Evolutionary conservation across 768 basidiomycete species (phyloP).

Genomic region (Pholiota molesta): DNA sequence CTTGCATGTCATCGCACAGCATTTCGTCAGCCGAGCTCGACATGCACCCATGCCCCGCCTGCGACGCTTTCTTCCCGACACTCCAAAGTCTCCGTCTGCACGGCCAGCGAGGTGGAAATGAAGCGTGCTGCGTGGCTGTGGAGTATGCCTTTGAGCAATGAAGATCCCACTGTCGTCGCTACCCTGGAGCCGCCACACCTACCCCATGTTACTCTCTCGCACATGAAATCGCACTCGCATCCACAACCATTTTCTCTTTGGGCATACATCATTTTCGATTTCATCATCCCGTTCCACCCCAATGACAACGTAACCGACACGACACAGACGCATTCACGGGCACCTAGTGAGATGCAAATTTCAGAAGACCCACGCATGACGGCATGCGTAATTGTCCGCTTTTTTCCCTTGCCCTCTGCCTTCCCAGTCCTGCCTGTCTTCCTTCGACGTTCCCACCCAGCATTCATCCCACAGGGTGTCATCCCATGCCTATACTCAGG

Average conservation of each 20-base stretch:
- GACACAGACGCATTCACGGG: neutral
- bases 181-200: neutral
- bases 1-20: slow-evolving; percentile 26
- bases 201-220: neutral
- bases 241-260: neutral
- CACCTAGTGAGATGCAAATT: neutral
- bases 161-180: neutral
- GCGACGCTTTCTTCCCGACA: slow-evolving; percentile 67
- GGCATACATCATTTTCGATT: neutral
- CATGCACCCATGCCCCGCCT: slow-evolving; percentile 73
- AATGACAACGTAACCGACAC: neutral
- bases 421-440: neutral
- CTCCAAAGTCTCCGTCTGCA: slow-evolving; percentile 64
- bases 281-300: neutral
- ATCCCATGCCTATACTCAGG: neutral
- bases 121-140: slow-evolving; percentile 75
- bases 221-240: neutral
- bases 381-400: neutral
- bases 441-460: neutral
- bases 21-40: slow-evolving; percentile 43
- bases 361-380: neutral
- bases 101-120: slow-evolving; percentile 50
- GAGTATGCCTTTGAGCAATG: slow-evolving; percentile 67
- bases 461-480: neutral
- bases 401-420: neutral